Evolutionary conservation across 225 moss, liverwort and hornwort species (phyloP).

Genomic region (Marchantia polymorpha): DNA sequence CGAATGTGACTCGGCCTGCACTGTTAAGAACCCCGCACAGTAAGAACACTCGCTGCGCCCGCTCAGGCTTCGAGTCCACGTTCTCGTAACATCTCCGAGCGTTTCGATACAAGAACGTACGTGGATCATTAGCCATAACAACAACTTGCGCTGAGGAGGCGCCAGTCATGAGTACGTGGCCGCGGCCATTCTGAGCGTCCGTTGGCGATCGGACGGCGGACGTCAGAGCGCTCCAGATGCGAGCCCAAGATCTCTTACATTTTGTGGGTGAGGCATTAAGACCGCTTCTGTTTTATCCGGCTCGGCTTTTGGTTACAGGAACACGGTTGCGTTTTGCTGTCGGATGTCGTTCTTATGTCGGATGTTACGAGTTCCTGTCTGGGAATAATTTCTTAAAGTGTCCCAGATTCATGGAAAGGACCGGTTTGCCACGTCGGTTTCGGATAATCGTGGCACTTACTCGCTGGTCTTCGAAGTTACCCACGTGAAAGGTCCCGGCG

Average conservation of each 20-base stretch:
- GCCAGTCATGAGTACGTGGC: not conserved
- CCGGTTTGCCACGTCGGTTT: not conserved
- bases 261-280: not conserved
- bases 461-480: not conserved
- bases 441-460: constrained; percentile 1
- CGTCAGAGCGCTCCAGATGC: too few species aligned
- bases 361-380: not conserved
- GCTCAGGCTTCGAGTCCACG: not conserved
- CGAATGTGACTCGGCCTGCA: not conserved
- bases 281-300: not conserved
- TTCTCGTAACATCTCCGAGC: not conserved
- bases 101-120: not conserved
- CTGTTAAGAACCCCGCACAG: not conserved
- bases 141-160: not conserved
- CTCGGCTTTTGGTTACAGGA: not conserved
- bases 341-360: not conserved
- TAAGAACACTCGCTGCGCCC: not conserved
- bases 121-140: not conserved
- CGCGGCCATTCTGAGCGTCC: not conserved
- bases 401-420: not conserved
- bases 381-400: not conserved
- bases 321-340: not conserved
- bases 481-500: not conserved
- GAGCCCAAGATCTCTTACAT: too few species aligned
- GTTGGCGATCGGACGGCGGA: not conserved